Conservation (phyloP, 2,329 filamentous ascomycete genomes). For the Intubia oerlemansii region DNA sequence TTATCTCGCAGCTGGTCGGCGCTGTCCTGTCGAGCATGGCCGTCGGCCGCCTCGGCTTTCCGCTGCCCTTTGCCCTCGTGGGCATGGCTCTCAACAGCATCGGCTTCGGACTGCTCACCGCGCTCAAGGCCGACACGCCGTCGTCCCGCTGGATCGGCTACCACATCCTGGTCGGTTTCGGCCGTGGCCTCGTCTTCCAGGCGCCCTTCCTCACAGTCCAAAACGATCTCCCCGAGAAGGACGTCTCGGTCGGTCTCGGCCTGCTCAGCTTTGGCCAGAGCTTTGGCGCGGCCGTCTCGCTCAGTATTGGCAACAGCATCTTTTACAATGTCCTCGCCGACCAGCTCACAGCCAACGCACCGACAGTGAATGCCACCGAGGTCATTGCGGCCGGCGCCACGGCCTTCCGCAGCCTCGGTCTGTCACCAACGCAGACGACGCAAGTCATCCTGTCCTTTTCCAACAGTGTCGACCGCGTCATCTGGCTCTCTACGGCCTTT, state of each 20-base stretch:
- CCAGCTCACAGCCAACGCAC: constrained; percentile 2
- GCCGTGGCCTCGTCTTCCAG: constrained; percentile 11
- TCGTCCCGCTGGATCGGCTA: constrained; percentile 15
- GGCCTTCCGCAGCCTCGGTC: constrained; percentile 14
- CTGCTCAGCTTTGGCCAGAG: constrained; percentile 27
- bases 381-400: constrained; percentile 7
- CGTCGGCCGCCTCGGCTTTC: constrained; percentile 12
- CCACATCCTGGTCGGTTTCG: constrained; percentile 12
- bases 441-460: constrained; percentile 17
- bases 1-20: constrained; percentile 10
- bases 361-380: constrained; percentile 1
- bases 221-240: constrained; percentile 9
- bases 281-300: constrained; percentile 26
- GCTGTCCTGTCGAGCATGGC: constrained; percentile 9
- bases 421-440: no score
- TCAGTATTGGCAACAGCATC: constrained; percentile 28
- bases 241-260: constrained; percentile 11
- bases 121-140: constrained; percentile 11
- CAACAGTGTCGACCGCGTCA: constrained; percentile 15
- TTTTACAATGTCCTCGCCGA: constrained; percentile 20
- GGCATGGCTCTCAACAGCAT: constrained; percentile 12
- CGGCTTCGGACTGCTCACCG: constrained; percentile 15
- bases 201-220: constrained; percentile 12
- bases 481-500: constrained; percentile 17
- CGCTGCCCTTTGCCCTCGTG: constrained; percentile 14